Evolutionary conservation across 306 rosid genomes (phyloP).

Genomic region (Herpetospermum pedunculosum): DNA sequence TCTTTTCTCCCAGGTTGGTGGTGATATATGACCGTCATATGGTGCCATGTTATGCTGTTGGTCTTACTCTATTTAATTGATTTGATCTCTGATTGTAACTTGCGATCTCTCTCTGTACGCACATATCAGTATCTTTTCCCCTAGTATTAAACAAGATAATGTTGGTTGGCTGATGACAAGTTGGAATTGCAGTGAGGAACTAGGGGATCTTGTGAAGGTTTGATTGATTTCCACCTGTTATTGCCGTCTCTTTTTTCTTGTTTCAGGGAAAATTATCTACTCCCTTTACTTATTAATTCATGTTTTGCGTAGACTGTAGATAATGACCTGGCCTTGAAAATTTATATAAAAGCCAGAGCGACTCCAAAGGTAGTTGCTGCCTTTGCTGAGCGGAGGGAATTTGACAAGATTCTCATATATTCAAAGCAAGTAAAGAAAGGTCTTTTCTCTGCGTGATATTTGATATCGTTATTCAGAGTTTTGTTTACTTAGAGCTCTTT

Average conservation of each 20-base stretch:
- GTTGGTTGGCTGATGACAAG: slow-evolving; percentile 79
- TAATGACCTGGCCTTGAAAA: slow-evolving; percentile 86
- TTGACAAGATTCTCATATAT: slow-evolving; percentile 93
- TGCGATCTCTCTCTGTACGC: too few relatives aligned
- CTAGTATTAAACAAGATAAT: neutral
- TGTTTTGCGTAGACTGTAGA: slow-evolving; percentile 73
- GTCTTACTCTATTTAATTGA: neutral
- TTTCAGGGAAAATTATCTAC: neutral
- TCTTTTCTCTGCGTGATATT: slow-evolving; percentile 4
- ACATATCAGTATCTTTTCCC: neutral
- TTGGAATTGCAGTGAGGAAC: slow-evolving; percentile 98
- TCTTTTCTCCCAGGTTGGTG: neutral
- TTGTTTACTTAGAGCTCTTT: neutral
- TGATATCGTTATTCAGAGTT: neutral
- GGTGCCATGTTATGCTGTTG: neutral
- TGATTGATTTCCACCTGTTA: slow-evolving; percentile 17
- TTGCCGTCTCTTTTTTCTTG: neutral
- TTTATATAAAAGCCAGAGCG: slow-evolving; percentile 97
- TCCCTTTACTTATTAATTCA: neutral
- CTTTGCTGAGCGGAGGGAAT: slow-evolving; percentile 97
- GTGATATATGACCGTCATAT: neutral
- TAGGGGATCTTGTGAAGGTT: slow-evolving; percentile 99
- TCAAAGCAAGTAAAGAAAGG: slow-evolving; percentile 74
- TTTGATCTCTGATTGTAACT: neutral
- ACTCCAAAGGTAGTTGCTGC: slow-evolving; percentile 99